Conservation (phyloP, 768 basidiomycete species). For the Coprinopsis cinerea region DNA sequence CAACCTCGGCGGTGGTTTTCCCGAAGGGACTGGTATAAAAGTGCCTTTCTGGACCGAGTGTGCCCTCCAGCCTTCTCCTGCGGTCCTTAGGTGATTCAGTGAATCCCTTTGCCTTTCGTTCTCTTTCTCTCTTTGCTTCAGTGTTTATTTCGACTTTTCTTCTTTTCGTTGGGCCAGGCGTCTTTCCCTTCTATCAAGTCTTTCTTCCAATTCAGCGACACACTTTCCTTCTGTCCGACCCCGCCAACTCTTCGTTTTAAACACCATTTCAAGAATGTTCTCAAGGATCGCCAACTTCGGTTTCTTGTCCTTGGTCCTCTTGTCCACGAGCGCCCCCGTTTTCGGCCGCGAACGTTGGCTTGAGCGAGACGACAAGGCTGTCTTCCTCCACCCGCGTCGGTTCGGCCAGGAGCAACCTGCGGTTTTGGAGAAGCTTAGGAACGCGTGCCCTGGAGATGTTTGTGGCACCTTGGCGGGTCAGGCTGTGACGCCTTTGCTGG, state of each 20-base stretch:
- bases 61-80: neutral
- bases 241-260: neutral
- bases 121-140: conserved; percentile 26
- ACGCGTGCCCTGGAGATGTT: conserved; percentile 42
- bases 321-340: conserved; percentile 24
- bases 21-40: neutral
- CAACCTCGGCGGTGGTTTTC: no score
- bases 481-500: conserved; percentile 47
- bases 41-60: neutral
- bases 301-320: conserved; percentile 21
- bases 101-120: conserved; percentile 18
- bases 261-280: conserved; percentile 22
- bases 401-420: conserved; percentile 47
- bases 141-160: conserved; percentile 35
- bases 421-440: conserved; percentile 37
- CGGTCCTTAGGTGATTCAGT: conserved; percentile 18
- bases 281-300: conserved; percentile 17
- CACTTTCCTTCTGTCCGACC: neutral
- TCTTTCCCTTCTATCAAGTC: conserved; percentile 17
- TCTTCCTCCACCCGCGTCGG: conserved; percentile 45
- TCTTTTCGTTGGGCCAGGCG: conserved; percentile 37
- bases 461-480: conserved; percentile 45
- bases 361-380: conserved; percentile 39
- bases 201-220: neutral
- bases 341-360: conserved; percentile 40